These are phyloP conservation scores for Cryphonectria carpinicola DNA, from an alignment of 2,329 filamentous ascomycete genomes.

Conservation along the genomic window DNA sequence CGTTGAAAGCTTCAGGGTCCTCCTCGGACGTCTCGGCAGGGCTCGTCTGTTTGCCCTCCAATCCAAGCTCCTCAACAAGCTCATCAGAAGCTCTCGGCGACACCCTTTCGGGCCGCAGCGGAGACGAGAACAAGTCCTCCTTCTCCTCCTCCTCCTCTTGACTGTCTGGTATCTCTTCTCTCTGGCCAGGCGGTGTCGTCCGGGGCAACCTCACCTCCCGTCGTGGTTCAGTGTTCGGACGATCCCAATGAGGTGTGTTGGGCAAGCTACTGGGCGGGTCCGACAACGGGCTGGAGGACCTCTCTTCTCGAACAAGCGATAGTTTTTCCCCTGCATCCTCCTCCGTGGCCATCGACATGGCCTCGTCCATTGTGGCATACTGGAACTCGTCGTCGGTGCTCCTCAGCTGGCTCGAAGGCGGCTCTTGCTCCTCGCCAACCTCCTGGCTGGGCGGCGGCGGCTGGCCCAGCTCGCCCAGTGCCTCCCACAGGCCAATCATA, in stretches of 20 bases:
- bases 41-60: neutral
- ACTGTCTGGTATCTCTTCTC: constrained; percentile 43
- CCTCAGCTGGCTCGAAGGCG: constrained; percentile 3
- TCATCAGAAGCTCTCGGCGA: neutral
- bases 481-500: constrained; percentile 61
- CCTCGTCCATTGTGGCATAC: neutral
- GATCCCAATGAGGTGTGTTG: constrained; percentile 7
- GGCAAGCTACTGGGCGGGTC: constrained; percentile 26
- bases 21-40: neutral
- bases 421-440: constrained; percentile 2
- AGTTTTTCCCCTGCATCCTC: neutral
- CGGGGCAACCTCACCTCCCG: constrained; percentile 16
- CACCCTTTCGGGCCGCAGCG: neutral
- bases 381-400: neutral
- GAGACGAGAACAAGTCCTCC: constrained; percentile 39
- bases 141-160: constrained; percentile 40
- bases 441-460: constrained; percentile 7
- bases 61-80: neutral
- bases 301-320: neutral
- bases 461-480: constrained; percentile 54
- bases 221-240: constrained; percentile 20
- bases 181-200: constrained; percentile 17
- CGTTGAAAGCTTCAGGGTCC: neutral
- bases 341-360: neutral
- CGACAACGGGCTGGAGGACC: constrained; percentile 19